These are phyloP conservation scores for Chenopodium quinoa DNA, from an alignment of 148 eudicot species.

Conservation along the genomic window DNA sequence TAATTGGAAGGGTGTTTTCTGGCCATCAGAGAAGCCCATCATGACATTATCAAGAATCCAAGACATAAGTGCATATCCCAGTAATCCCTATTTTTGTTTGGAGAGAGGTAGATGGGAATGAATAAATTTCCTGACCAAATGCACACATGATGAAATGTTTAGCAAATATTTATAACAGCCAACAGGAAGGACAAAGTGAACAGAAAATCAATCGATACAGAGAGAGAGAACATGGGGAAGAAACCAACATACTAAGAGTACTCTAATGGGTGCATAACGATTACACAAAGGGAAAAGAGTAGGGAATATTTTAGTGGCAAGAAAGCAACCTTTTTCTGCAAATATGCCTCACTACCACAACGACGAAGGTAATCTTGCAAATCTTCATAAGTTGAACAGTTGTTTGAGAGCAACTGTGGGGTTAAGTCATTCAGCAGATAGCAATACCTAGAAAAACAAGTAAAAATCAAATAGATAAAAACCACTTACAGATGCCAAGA, in stretches of 20 bases:
- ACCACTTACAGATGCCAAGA: background rate
- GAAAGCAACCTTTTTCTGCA: slow-evolving; percentile 65
- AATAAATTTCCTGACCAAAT: background rate
- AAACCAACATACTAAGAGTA: background rate
- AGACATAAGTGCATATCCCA: background rate
- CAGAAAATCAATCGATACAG: background rate
- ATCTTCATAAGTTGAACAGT: slow-evolving; percentile 68
- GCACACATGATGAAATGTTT: background rate
- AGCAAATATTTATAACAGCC: background rate
- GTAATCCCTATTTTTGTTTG: too few species aligned
- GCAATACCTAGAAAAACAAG: slow-evolving; percentile 66
- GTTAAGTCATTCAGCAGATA: slow-evolving; percentile 82
- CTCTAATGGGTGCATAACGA: background rate
- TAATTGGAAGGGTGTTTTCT: background rate
- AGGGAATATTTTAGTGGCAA: background rate
- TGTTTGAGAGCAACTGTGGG: slow-evolving; percentile 59
- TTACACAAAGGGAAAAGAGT: background rate
- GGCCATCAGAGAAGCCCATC: too few species aligned
- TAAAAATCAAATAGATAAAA: slow-evolving; percentile 3
- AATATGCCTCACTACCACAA: slow-evolving; percentile 90
- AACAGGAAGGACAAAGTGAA: background rate
- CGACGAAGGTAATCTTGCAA: slow-evolving; percentile 64
- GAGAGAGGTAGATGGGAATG: background rate
- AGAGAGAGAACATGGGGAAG: background rate
- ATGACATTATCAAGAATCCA: background rate